phyloP scores from a whole-genome alignment of 352 stramenopile species.

The Pythium apleroticum region DNA sequence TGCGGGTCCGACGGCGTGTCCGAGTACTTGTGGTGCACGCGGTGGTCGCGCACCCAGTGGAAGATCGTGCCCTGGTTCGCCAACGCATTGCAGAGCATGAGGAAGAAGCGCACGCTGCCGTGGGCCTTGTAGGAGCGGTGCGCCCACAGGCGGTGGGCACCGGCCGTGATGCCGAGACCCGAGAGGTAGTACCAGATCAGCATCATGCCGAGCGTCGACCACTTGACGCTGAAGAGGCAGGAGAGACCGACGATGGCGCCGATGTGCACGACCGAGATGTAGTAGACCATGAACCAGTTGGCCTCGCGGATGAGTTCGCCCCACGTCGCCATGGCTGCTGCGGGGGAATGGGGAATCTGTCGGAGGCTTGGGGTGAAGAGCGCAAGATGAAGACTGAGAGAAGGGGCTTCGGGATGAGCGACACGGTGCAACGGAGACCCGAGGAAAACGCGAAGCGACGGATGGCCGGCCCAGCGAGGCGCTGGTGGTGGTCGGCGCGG shows the following conservation, averaged over 20 bases:
- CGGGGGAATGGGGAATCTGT: background rate
- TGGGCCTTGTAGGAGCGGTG: conserved; percentile 96
- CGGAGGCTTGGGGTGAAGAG: conserved; percentile 1
- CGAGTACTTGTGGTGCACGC: conserved; percentile 99
- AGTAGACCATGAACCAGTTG: conserved; percentile 99
- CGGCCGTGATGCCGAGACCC: conserved; percentile 97
- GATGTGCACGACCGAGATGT: conserved; percentile 94
- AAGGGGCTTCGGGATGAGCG: background rate
- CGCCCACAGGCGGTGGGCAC: conserved; percentile 97
- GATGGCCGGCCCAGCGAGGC: too few relatives aligned
- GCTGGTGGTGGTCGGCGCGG: background rate
- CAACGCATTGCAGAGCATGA: conserved; percentile 98
- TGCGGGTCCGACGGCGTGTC: conserved; percentile 94
- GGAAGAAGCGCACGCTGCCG: conserved; percentile 88
- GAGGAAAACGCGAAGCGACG: background rate
- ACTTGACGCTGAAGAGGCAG: conserved; percentile 78
- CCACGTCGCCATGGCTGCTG: conserved; percentile 47
- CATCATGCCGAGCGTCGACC: conserved; percentile 87
- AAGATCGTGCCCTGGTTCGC: conserved; percentile 99
- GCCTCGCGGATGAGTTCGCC: conserved; percentile 82
- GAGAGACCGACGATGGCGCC: conserved; percentile 86
- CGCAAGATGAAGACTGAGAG: conserved; percentile 13
- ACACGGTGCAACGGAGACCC: background rate
- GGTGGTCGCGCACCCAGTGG: conserved; percentile 98
- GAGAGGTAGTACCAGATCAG: conserved; percentile 94